These are phyloP conservation scores for Leptodermis oblonga DNA, from an alignment of 257 asterid genomes.

Conservation along the genomic window DNA sequence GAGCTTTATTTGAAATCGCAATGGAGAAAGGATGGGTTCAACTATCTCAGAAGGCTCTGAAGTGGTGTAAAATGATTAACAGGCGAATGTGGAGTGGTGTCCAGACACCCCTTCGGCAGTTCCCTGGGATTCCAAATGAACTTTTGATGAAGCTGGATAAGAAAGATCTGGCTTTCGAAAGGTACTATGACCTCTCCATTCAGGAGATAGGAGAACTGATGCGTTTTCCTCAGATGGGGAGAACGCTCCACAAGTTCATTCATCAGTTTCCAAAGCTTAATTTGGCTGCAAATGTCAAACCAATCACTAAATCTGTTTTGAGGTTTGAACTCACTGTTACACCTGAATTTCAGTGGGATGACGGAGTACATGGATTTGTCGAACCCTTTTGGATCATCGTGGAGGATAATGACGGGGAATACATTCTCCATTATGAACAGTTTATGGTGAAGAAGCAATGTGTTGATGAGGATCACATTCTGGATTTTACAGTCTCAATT, in stretches of 20 bases:
- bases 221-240: slow-evolving; percentile 37
- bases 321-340: slow-evolving; percentile 40
- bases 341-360: slow-evolving; percentile 45
- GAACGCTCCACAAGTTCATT: slow-evolving; percentile 30
- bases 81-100: slow-evolving; percentile 48
- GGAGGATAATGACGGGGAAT: slow-evolving; percentile 41
- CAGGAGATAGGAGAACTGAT: slow-evolving; percentile 38
- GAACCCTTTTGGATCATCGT: slow-evolving; percentile 45
- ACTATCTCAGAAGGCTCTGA: slow-evolving; percentile 40
- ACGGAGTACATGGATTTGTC: slow-evolving; percentile 42
- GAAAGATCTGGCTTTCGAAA: slow-evolving; percentile 41
- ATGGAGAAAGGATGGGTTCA: slow-evolving; percentile 45
- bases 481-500: slow-evolving; percentile 37
- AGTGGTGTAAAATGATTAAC: slow-evolving; percentile 46
- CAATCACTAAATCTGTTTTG: slow-evolving; percentile 40
- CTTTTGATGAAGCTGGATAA: slow-evolving; percentile 37
- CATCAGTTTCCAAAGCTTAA: slow-evolving; percentile 46
- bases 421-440: slow-evolving; percentile 40
- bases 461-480: slow-evolving; percentile 37
- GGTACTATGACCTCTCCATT: slow-evolving; percentile 38
- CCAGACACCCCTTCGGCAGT: slow-evolving; percentile 45
- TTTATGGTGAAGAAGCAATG: slow-evolving; percentile 40
- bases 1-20: slow-evolving; percentile 40
- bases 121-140: slow-evolving; percentile 41
- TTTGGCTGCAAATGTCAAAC: slow-evolving; percentile 40